Conservation (phyloP, 768 basidiomycete genomes). For the Russula virescens region DNA sequence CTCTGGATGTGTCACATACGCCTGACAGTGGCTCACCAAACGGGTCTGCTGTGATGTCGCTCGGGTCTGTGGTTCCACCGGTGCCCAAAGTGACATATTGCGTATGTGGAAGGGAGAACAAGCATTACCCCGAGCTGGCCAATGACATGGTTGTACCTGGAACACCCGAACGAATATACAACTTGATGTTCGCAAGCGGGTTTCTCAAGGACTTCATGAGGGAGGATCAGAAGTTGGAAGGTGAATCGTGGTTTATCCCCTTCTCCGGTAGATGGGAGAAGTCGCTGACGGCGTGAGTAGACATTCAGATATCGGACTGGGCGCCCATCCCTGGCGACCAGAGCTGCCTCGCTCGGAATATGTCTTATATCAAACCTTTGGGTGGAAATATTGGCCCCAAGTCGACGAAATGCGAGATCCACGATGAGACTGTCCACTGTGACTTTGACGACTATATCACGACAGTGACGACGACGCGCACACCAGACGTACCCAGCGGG, state of each 20-base stretch:
- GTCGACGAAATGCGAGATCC: constrained; percentile 92
- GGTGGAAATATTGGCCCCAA: constrained; percentile 85
- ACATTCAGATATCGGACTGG: constrained; percentile 97
- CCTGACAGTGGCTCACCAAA: background rate
- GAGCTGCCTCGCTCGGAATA: constrained; percentile 74
- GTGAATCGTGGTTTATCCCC: constrained; percentile 40
- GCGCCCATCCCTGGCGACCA: constrained; percentile 55
- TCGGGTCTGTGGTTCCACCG: constrained; percentile 18
- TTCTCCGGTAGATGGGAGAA: background rate
- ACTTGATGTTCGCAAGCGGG: constrained; percentile 91
- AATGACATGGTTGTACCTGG: constrained; percentile 80
- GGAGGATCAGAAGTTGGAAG: constrained; percentile 80
- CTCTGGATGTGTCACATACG: constrained; percentile 10
- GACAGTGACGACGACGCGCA: constrained; percentile 83
- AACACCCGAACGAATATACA: constrained; percentile 92
- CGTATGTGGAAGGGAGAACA: constrained; percentile 60
- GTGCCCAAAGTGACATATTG: constrained; percentile 62
- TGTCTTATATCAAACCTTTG: constrained; percentile 95
- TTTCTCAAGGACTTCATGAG: constrained; percentile 94
- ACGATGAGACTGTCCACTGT: constrained; percentile 72
- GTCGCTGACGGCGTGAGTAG: constrained; percentile 36
- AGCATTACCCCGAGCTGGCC: constrained; percentile 67
- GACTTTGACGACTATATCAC: constrained; percentile 82
- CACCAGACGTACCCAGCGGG: constrained; percentile 93
- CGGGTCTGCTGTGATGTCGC: constrained; percentile 9